These are phyloP conservation scores for Apophysomyces variabilis DNA, from an alignment of 371 early-diverging fungal genomes.

Conservation along the genomic window DNA sequence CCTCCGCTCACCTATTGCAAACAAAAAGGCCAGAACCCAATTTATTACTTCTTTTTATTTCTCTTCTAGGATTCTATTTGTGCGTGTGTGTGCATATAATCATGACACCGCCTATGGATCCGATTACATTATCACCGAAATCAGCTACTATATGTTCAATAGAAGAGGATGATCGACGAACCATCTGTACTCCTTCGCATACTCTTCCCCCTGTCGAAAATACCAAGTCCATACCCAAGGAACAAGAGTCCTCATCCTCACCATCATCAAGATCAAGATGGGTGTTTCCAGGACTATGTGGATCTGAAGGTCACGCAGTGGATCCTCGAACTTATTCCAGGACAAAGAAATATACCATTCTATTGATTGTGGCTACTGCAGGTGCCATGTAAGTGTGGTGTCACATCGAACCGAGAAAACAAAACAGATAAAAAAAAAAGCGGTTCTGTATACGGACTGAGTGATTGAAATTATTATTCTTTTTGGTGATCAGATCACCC, in stretches of 20 bases:
- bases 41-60: not conserved
- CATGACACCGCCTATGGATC: not conserved
- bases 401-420: no score
- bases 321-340: conserved; percentile 23
- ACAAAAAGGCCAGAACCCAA: no score
- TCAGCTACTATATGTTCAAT: not conserved
- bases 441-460: no score
- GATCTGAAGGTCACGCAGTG: not conserved
- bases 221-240: not conserved
- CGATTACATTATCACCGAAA: not conserved
- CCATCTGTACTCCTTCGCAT: not conserved
- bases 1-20: no score
- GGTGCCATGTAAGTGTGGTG: conserved; percentile 25
- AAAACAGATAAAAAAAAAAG: no score
- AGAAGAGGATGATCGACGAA: not conserved
- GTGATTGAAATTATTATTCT: no score
- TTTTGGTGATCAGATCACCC: conserved; percentile 16
- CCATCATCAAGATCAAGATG: not conserved
- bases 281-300: not conserved
- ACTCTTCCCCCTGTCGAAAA: not conserved
- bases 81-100: not conserved
- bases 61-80: not conserved
- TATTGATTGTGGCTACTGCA: conserved; percentile 26
- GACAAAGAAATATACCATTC: conserved; percentile 22
- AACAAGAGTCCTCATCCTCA: not conserved